Percentiles rank a stretch among this genome's conserved stretches.
phyloP scores from a whole-genome alignment of 163 green algal genomes.

The Dunaliella salina region DNA sequence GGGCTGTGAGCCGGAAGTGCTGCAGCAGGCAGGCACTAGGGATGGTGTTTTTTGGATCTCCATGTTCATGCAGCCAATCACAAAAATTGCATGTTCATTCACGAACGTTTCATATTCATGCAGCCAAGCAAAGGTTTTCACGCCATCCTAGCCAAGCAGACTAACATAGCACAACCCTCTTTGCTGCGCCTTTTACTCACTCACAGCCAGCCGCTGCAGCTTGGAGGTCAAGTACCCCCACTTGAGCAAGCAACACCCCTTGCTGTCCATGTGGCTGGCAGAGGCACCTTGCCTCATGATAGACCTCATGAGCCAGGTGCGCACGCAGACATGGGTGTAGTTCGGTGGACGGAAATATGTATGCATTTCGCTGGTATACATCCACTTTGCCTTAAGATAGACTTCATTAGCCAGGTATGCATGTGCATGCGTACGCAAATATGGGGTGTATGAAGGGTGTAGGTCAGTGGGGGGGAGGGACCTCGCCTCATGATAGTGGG shows the following conservation, averaged over 20 bases:
- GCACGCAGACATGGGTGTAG: slow-evolving; percentile 1
- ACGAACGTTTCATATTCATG: background rate
- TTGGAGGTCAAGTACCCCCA: slow-evolving; percentile 53
- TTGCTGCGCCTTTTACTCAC: too few relatives aligned
- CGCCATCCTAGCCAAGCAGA: background rate
- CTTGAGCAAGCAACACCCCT: slow-evolving; percentile 31
- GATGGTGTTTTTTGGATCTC: background rate
- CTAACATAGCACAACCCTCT: background rate
- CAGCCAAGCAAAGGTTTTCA: background rate
- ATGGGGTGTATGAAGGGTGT: too few relatives aligned
- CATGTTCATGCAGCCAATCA: background rate
- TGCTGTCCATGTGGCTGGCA: slow-evolving; percentile 78
- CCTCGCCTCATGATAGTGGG: too few relatives aligned
- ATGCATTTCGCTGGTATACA: too few relatives aligned
- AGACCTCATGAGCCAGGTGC: slow-evolving; percentile 67
- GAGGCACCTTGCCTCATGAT: slow-evolving; percentile 74
- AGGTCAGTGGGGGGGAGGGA: too few relatives aligned
- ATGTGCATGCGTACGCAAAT: too few relatives aligned
- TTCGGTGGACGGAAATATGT: background rate
- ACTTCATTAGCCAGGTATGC: too few relatives aligned
- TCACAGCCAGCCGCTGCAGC: slow-evolving; percentile 44
- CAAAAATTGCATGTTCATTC: too few relatives aligned
- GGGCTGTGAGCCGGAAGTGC: background rate
- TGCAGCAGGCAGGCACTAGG: background rate
- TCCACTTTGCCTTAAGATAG: too few relatives aligned